Base-by-base conservation (phyloP, 352 stramenopile genomes). In the Phytophthora pseudosyringae region DNA sequence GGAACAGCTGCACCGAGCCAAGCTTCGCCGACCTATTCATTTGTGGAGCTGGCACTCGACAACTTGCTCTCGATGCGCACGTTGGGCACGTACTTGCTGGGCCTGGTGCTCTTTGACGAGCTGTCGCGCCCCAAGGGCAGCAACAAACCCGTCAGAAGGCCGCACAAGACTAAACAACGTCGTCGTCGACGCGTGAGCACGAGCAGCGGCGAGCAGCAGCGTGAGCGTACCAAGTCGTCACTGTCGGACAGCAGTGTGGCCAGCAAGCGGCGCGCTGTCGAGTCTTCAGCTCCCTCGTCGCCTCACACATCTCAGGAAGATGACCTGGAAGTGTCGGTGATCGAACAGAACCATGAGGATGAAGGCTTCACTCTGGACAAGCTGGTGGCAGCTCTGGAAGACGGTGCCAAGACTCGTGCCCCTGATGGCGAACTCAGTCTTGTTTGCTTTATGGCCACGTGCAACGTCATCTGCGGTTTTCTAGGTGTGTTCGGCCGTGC, bases 401-500 rank as follows among this genome's bases (percentile, higher is more conserved):
- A 76, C 35, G 75, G 74, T 21, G 48, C 31, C 6, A 53, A 25
- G 11, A 64, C 51, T 8, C 79, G 79, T 13, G 59, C 77, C 0
- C 61, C 55, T 12, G 67, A 82, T 41, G 67, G 72, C 8, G 58
- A 76, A 9, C 51, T 94, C 49, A 66, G 77, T 29, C 73, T 91
- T 18, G 65, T 33, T 7, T 57, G 53, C 36, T 95, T 92, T 55
- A 56, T 93, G 47, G 25, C 47, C 7, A 73, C 71, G 15, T 92
- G 82, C 54, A 82, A 80, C 38, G 66, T 81, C 47, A 89, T 90
- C 43, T 92, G 84, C 38, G 73, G 68, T 28, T 90, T 95, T 54
- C 68, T 93, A n/a, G 64, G 79, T 25, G 81, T 90, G 13, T 95
- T 95, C 62, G 86, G 86, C 3, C 84, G 84, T 48, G 86, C 86